Evolutionary conservation across 1,139 yeast genomes (phyloP), one percentile per base, ranked within the genome.

Genomic region (Hansenula sp.): DNA sequence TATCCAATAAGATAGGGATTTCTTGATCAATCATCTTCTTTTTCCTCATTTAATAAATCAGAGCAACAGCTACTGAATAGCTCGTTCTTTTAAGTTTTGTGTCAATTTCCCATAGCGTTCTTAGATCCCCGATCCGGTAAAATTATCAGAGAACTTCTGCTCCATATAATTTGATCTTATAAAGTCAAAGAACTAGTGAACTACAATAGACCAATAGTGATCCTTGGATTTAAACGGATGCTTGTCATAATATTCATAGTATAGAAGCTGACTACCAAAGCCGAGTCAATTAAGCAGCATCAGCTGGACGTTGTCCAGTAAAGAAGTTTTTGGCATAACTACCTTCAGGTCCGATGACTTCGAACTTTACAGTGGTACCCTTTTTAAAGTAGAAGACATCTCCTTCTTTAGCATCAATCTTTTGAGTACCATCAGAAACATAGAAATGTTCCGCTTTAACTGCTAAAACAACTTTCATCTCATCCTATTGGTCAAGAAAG

Each of bases 301-400:
- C 71, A 46, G 60, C 58, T 54, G 81, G 76, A 70, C 87, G 75
- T 62, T 78, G 74, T 50, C 87, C 88, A 48, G 76, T 71, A 69
- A 77, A 82, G 72, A 77, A 82, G 47, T 84, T 80, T 50, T 74
- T 71, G 30, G 81, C 87, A 54, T 79, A 80, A 16, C 55, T 47
- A 42, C 84, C 87, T 42, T 53, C 53, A 47, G 62, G 65, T 39
- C 74, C 74, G 45, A 81, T 75, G 49, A 84, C 76, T 57, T 76
- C 72, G 58, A 82, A 82, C 39, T 87, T 82, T 57, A 82, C 76
- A 45, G 86, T 81, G 48, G 80, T 68, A 28, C 88, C 88, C 61
- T 79, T 79, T 52, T 71, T 72, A 68, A 82, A 80, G 72, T 74
- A 81, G 57, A 82, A 73, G n/a, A 79, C 83, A 55, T 82, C 89